Percentiles rank a stretch among this genome's conserved stretches.
phyloP scores from a whole-genome alignment of 148 eudicot genomes.

The Silene conica region DNA sequence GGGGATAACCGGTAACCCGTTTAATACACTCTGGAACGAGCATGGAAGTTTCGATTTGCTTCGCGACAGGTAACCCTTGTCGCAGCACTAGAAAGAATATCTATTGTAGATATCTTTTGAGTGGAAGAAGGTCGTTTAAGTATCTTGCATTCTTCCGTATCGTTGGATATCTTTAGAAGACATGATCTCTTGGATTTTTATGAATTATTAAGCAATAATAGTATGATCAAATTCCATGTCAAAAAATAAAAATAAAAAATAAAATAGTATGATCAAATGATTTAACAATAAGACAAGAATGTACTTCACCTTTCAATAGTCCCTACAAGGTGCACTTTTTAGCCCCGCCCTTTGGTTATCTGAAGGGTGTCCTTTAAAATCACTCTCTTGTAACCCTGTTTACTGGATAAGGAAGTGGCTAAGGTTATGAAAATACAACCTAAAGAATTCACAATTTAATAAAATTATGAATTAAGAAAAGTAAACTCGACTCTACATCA shows the following conservation, averaged over 20 bases:
- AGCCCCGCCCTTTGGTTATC: constrained; percentile 11
- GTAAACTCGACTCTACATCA: constrained; percentile 20
- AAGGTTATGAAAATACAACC: constrained; percentile 4
- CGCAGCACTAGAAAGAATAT: constrained; percentile 21
- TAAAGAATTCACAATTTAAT: not conserved
- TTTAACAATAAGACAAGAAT: constrained; percentile 13
- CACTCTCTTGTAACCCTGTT: constrained; percentile 16
- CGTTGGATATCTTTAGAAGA: not conserved
- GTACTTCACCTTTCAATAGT: constrained; percentile 20
- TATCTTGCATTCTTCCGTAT: constrained; percentile 7
- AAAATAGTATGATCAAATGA: not conserved
- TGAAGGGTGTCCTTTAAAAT: constrained; percentile 13
- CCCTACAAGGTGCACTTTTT: constrained; percentile 14
- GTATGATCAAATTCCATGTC: too few species aligned
- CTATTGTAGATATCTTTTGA: constrained; percentile 17
- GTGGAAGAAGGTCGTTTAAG: not conserved
- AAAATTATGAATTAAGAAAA: constrained; percentile 11
- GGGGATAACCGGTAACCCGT: too few species aligned
- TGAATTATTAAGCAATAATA: not conserved
- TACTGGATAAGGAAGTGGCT: constrained; percentile 28
- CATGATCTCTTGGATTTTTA: constrained; percentile 14
- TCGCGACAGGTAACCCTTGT: not conserved
- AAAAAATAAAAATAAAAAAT: too few species aligned
- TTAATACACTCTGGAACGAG: not conserved
- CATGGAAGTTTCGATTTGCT: not conserved